Percentiles rank a stretch among this genome's conserved stretches.
Conservation (phyloP, 2,329 filamentous ascomycete species). For the Talaromyces sp. region DNA sequence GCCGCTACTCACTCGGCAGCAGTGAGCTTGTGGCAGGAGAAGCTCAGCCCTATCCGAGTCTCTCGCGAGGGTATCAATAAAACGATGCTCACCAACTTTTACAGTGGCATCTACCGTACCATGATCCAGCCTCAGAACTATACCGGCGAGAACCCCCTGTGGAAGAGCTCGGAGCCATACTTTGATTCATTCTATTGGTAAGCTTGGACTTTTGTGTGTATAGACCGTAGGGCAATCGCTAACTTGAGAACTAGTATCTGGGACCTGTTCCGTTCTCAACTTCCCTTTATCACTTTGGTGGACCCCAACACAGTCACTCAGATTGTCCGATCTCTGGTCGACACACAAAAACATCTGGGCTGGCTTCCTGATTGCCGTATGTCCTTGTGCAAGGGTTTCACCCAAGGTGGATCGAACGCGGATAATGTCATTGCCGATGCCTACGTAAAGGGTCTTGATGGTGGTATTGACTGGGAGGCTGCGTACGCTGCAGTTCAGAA, state of each 20-base stretch:
- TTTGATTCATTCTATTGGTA: constrained; percentile 62
- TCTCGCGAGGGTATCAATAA: constrained; percentile 26
- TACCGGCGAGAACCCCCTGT: constrained; percentile 63
- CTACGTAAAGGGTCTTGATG: constrained; percentile 57
- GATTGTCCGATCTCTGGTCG: constrained; percentile 25
- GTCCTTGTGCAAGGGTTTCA: constrained; percentile 45
- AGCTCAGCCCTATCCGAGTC: constrained; percentile 39
- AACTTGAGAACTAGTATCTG: constrained; percentile 42
- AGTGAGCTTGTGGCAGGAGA: constrained; percentile 54
- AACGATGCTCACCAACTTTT: constrained; percentile 49
- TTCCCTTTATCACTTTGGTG: constrained; percentile 23
- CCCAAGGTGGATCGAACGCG: constrained; percentile 66
- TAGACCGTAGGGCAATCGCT: constrained; percentile 18
- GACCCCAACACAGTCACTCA: constrained; percentile 21
- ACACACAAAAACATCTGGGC: constrained; percentile 25
- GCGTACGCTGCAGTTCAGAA: constrained; percentile 64
- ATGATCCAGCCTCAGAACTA: constrained; percentile 67
- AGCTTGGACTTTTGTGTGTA: neutral
- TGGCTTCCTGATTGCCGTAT: constrained; percentile 29
- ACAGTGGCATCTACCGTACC: constrained; percentile 63
- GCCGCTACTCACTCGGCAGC: constrained; percentile 48
- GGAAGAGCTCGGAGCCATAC: constrained; percentile 60
- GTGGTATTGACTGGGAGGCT: constrained; percentile 59
- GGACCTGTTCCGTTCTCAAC: constrained; percentile 56
- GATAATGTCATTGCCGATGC: constrained; percentile 62